Percentiles rank a stretch among this genome's conserved stretches.
Evolutionary conservation across 306 rosid genomes (phyloP).

Genomic region (Alnus glutinosa): DNA sequence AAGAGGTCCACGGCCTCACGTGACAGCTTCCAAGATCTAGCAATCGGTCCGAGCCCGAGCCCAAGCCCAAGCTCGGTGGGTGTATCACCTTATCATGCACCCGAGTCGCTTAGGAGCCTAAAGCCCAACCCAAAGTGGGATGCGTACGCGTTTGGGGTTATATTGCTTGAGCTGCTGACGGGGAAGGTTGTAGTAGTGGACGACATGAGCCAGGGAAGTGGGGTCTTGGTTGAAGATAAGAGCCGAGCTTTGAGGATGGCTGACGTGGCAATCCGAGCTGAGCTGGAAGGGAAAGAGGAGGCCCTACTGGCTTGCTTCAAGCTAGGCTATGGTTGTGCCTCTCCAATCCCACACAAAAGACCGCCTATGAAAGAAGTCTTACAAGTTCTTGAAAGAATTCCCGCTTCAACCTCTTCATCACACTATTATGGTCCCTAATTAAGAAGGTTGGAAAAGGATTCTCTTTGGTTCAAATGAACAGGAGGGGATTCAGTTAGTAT

Average conservation of each 20-base stretch:
- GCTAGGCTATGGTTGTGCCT: conserved; percentile 77
- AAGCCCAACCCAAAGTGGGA: conserved; percentile 94
- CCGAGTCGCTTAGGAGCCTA: conserved; percentile 73
- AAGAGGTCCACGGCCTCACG: conserved; percentile 77
- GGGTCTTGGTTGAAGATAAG: conserved; percentile 57
- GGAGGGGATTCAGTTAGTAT: no score
- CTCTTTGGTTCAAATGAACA: no score
- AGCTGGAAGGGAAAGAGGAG: conserved; percentile 89
- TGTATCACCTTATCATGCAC: conserved; percentile 72
- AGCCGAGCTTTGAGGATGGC: conserved; percentile 73
- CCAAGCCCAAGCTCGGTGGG: conserved; percentile 80
- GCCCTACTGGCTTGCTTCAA: conserved; percentile 63
- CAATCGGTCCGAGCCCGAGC: conserved; percentile 75
- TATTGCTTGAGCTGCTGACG: conserved; percentile 75
- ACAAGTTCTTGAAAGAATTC: conserved; percentile 75
- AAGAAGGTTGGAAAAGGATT: not conserved
- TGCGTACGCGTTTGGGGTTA: conserved; percentile 83
- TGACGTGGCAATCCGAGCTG: conserved; percentile 72
- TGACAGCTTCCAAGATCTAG: conserved; percentile 64
- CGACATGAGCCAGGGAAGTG: conserved; percentile 69
- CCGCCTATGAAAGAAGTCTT: conserved; percentile 86
- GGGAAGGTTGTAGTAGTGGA: conserved; percentile 80
- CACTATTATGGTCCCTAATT: conserved; percentile 44
- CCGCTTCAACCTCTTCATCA: conserved; percentile 47
- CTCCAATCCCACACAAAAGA: conserved; percentile 78